A percentile compares a stretch with the other conserved stretches of the same genome.
Conservation (phyloP, 2,329 filamentous ascomycete genomes). For the Cytospora piceicola region DNA sequence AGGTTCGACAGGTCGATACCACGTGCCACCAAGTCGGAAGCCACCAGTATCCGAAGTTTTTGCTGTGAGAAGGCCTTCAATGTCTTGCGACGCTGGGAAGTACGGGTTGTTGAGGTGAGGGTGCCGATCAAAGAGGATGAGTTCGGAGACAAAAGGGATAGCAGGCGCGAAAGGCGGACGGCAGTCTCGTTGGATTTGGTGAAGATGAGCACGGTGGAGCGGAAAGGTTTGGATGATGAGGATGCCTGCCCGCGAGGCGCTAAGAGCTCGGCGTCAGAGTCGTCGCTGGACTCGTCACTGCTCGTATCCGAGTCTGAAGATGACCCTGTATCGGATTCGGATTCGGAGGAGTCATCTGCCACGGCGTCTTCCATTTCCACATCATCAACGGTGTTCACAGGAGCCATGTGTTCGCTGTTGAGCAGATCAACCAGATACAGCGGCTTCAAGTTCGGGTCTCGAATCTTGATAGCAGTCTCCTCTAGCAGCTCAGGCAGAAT, state of each 20-base stretch:
- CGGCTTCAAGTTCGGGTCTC: constrained; percentile 74
- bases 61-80: constrained; percentile 67
- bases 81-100: constrained; percentile 68
- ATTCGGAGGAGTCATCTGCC: constrained; percentile 38
- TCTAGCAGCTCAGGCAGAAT: constrained; percentile 64
- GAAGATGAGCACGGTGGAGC: constrained; percentile 73
- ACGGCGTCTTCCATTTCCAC: constrained; percentile 44
- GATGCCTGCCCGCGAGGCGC: constrained; percentile 1
- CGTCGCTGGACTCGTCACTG: constrained; percentile 32
- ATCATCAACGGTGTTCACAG: constrained; percentile 38
- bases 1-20: constrained; percentile 83
- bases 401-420: constrained; percentile 55
- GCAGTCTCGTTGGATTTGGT: constrained; percentile 89
- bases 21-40: constrained; percentile 90
- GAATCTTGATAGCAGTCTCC: constrained; percentile 70
- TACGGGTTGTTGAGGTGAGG: constrained; percentile 78
- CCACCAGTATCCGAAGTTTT: constrained; percentile 75
- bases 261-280: constrained; percentile 34
- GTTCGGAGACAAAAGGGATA: constrained; percentile 67
- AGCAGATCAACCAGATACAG: constrained; percentile 83
- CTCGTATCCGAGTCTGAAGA: constrained; percentile 39
- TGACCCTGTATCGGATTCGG: constrained; percentile 40
- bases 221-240: constrained; percentile 32
- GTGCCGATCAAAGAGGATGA: constrained; percentile 65
- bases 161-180: constrained; percentile 80